Evolutionary conservation across 208 protist genomes (phyloP), one percentile per base, ranked within the genome.

Genomic region (Eutreptiella sp.): DNA sequence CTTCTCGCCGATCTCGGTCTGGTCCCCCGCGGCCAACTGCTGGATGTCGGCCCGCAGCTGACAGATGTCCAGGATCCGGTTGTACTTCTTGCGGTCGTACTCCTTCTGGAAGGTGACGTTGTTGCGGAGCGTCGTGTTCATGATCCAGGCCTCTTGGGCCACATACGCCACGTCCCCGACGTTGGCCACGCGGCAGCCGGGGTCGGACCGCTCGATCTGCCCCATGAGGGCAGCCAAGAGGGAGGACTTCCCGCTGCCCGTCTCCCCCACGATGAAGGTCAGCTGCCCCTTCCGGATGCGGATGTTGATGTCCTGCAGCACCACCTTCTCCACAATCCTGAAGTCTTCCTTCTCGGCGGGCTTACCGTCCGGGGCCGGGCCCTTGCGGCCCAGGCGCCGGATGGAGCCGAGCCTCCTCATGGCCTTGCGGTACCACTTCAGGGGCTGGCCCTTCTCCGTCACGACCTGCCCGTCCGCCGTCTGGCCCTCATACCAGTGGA

Each of bases 121-220:
- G 4, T 93, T 81, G 9, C 70, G 63, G 4, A 97, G 19, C n/a
- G 88, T 90, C 5, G 73, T 76, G 63, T 94, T 90, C 65, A 88
- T 79, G n/a, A 95, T 85, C 79, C 83, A 95, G 31, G 89, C 64
- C 68, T 86, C 71, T 69, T 96, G 90, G 9, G 88, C 72, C 33
- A 81, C 79, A 63, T 92, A 96, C 4, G 85, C 84, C 29, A 95
- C 70, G 19, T 36, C 74, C 14, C 55, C 34, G n/a, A 59, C 14
- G 4, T 58, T 53, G 39, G n/a, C 66, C 66, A 81, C 62, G 21
- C 50, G n/a, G n/a, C n/a, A n/a, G n/a, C n/a, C n/a, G n/a, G n/a
- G n/a, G n/a, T n/a, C n/a, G n/a, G n/a, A n/a, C n/a, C n/a, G n/a
- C n/a, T n/a, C n/a, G n/a, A n/a, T n/a, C n/a, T n/a, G n/a, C n/a